These are phyloP conservation scores for Theileria sp. DNA, from an alignment of 169 alveolate genomes.

Conservation along the genomic window DNA sequence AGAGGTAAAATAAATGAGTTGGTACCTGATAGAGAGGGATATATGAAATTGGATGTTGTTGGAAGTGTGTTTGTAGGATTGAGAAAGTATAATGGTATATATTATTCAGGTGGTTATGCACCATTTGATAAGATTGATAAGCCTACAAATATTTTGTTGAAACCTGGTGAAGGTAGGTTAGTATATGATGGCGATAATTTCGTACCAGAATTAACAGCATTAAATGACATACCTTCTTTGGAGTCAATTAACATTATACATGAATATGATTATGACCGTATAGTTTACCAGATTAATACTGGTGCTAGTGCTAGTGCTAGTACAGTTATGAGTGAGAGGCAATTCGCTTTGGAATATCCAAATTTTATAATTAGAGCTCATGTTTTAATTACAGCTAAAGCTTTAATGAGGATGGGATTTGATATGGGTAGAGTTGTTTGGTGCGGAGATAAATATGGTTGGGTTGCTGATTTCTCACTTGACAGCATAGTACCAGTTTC, in stretches of 20 bases:
- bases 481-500: slow-evolving; percentile 39
- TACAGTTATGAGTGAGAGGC: slow-evolving; percentile 29
- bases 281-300: slow-evolving; percentile 32
- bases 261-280: slow-evolving; percentile 4
- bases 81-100: slow-evolving; percentile 45
- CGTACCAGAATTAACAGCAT: slow-evolving; percentile 49
- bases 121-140: slow-evolving; percentile 47
- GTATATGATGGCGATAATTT: slow-evolving; percentile 57
- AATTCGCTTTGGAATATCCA: slow-evolving; percentile 30
- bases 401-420: slow-evolving; percentile 47
- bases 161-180: slow-evolving; percentile 62
- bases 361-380: slow-evolving; percentile 62
- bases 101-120: slow-evolving; percentile 60
- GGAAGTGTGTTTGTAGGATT: slow-evolving; percentile 62
- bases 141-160: slow-evolving; percentile 37
- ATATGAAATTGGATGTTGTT: slow-evolving; percentile 20
- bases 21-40: background rate
- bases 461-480: slow-evolving; percentile 67
- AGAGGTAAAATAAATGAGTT: background rate
- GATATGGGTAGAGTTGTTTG: slow-evolving; percentile 60
- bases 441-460: slow-evolving; percentile 70
- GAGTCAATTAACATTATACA: slow-evolving; percentile 32
- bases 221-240: slow-evolving; percentile 22
- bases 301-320: slow-evolving; percentile 10
- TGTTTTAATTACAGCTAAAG: slow-evolving; percentile 54